These are phyloP conservation scores for Chalciporus chontae DNA, from an alignment of 768 basidiomycete species.

Conservation along the genomic window DNA sequence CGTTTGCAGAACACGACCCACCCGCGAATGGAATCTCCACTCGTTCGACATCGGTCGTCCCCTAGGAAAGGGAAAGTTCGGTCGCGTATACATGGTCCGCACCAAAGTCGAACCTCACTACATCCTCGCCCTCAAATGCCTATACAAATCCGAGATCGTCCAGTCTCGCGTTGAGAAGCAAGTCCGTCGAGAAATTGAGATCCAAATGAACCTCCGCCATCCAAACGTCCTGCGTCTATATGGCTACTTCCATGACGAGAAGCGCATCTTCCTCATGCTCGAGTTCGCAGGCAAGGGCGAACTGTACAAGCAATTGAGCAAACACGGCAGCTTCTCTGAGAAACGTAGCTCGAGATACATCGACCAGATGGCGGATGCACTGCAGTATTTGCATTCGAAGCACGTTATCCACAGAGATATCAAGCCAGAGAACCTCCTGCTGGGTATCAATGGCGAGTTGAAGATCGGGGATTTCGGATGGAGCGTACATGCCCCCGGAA, in stretches of 20 bases:
- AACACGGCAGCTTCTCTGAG: conserved; percentile 84
- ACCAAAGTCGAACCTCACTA: conserved; percentile 86
- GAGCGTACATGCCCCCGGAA: conserved; percentile 94
- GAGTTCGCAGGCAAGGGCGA: conserved; percentile 98
- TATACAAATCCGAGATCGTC: conserved; percentile 96
- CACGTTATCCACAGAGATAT: conserved; percentile 99
- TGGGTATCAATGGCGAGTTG: conserved; percentile 93
- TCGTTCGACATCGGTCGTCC: conserved; percentile 94
- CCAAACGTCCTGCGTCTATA: conserved; percentile 93
- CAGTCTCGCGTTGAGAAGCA: conserved; percentile 93
- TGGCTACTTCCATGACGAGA: conserved; percentile 97
- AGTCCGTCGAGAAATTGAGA: conserved; percentile 95
- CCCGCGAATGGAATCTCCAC: conserved; percentile 79
- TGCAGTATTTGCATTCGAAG: conserved; percentile 88
- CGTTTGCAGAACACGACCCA: conserved; percentile 57
- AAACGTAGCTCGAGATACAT: conserved; percentile 86
- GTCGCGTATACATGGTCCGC: conserved; percentile 96
- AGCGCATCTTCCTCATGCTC: conserved; percentile 96
- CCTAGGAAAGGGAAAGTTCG: conserved; percentile 98
- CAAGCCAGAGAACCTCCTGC: conserved; percentile 94
- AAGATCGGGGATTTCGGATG: conserved; percentile 99
- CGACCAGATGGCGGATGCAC: conserved; percentile 96
- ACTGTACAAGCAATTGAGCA: conserved; percentile 91
- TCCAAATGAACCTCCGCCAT: conserved; percentile 93
- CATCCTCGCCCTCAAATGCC: conserved; percentile 94